phyloP scores from a whole-genome alignment of 2,329 filamentous ascomycete species.

The Didymosphaeria variabile region DNA sequence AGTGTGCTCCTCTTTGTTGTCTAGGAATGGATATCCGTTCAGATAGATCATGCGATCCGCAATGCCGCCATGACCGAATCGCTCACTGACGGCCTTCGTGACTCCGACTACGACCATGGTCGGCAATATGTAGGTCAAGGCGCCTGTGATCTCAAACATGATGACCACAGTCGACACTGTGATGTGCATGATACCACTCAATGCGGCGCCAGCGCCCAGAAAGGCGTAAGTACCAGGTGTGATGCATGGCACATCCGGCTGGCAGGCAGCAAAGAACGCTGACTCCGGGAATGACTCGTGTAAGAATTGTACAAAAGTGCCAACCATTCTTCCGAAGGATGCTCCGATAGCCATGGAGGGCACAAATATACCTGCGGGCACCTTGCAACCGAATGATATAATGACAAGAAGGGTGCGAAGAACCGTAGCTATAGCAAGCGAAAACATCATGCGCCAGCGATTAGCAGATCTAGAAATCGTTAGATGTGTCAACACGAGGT shows the following conservation, averaged over 20 bases:
- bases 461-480: constrained; percentile 62
- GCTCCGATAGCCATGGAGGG: constrained; percentile 98
- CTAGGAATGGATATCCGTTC: constrained; percentile 94
- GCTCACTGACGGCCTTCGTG: constrained; percentile 89
- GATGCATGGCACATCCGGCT: constrained; percentile 92
- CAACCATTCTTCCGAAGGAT: constrained; percentile 91
- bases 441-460: constrained; percentile 79
- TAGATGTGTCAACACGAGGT: constrained; percentile 23
- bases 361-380: constrained; percentile 96
- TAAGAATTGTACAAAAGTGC: constrained; percentile 89
- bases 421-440: constrained; percentile 79
- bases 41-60: constrained; percentile 99
- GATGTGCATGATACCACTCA: constrained; percentile 98
- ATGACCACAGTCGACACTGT: constrained; percentile 97
- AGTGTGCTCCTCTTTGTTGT: constrained; percentile 96
- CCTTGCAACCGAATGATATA: constrained; percentile 96
- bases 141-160: constrained; percentile 99
- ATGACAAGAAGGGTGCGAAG: constrained; percentile 87
- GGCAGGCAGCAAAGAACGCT: constrained; percentile 86
- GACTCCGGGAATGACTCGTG: constrained; percentile 85
- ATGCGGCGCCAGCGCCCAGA: constrained; percentile 86
- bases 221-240: constrained; percentile 98
- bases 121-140: constrained; percentile 93
- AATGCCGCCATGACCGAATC: constrained; percentile 95
- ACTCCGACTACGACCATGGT: constrained; percentile 99